phyloP scores from a whole-genome alignment of 129 eudicot genomes.

The Pittosporum tobira region DNA sequence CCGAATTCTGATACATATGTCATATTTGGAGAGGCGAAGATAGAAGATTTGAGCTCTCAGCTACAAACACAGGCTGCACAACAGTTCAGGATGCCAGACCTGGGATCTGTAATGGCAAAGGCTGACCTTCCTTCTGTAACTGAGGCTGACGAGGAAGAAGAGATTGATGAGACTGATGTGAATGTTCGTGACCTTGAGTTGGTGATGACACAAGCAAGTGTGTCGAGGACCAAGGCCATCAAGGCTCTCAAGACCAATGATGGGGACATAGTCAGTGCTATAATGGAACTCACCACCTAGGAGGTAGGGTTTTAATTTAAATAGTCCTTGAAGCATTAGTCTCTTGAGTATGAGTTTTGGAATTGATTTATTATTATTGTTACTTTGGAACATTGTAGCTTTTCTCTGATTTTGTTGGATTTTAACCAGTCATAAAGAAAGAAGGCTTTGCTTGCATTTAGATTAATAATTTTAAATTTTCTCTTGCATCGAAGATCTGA shows the following conservation, averaged over 20 bases:
- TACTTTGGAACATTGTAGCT: constrained; percentile 6
- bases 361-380: neutral
- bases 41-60: constrained; percentile 85
- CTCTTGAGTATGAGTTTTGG: constrained; percentile 11
- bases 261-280: constrained; percentile 79
- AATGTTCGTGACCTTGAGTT: constrained; percentile 70
- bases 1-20: constrained; percentile 83
- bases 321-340: neutral
- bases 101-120: constrained; percentile 63
- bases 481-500: no score
- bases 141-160: constrained; percentile 70
- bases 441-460: neutral
- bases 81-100: constrained; percentile 74
- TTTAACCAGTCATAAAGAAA: no score
- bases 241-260: constrained; percentile 66
- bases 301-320: constrained; percentile 13
- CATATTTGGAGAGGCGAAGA: constrained; percentile 88
- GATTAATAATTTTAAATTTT: no score
- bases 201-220: constrained; percentile 79
- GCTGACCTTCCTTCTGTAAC: constrained; percentile 40
- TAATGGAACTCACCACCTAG: constrained; percentile 75
- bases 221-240: constrained; percentile 62
- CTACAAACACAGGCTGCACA: constrained; percentile 89
- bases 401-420: neutral
- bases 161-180: constrained; percentile 67